Evolutionary conservation across 495 filamentous ascomycete genomes (phyloP), one percentile per base, ranked within the genome.

Genomic region (Aspergillus hancockii): DNA sequence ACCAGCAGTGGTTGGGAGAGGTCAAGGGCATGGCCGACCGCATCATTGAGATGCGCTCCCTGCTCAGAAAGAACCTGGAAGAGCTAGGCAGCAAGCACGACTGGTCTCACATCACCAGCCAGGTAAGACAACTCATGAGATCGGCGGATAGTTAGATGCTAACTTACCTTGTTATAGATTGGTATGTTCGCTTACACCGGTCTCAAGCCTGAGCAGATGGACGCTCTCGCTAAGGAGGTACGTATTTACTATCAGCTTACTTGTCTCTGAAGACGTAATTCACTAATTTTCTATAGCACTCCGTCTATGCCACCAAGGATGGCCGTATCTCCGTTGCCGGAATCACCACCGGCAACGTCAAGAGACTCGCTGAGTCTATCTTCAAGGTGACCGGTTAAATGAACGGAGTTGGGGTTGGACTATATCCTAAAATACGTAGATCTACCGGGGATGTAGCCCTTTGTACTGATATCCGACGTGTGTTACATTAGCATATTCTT

Each of bases 141-240:
- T 22, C 0, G 52, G 1, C 3, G 5, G 28, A 40, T 41, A 25
- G 12, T 10, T 34, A 45, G 9, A 22, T 21, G 23, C 19, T 49
- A 31, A 49, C 58, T 63, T 36, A 67, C 41, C n/a, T 32, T n/a
- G 46, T 38, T 46, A 34, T 59, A 89, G 80, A 98, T 98, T 64
- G 94, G 94, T 78, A 98, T 98, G 94, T 98, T 98, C 70, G 93
- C 93, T 65, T 98, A 94, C 81, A 98, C 94, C 32, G 94, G 94
- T 51, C 78, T 98, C 70, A 93, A 84, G 65, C 86, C 93, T 61
- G 88, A 94, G 79, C 88, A 97, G 80, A 96, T 98, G 90, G 90
- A 93, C 23, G 79, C 77, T 70, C 81, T 98, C 58, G 92, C 94
- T 59, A 92, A 96, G 80, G 92, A 97, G 79, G 86, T 88, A 72